These are phyloP conservation scores for Euphorbia celastroides DNA, from an alignment of 441 rosid genomes.

Conservation along the genomic window DNA sequence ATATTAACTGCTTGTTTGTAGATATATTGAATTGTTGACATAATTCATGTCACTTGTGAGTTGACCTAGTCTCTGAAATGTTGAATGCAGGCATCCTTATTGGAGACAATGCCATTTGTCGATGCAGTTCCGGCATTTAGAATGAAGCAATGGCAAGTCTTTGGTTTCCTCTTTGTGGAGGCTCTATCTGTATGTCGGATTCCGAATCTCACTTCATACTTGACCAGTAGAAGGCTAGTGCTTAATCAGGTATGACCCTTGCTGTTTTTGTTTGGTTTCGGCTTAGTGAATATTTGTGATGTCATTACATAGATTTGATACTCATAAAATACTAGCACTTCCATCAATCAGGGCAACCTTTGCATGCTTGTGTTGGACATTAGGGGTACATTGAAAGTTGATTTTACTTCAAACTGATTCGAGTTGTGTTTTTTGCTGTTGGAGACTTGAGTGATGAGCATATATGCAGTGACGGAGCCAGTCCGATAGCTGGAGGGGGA, in stretches of 20 bases:
- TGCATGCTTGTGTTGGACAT: no score
- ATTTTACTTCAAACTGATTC: no score
- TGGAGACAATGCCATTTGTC: constrained; percentile 81
- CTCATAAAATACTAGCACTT: neutral
- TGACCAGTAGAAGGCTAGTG: constrained; percentile 46
- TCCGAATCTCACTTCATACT: constrained; percentile 49
- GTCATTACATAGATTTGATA: no score
- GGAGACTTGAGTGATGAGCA: neutral
- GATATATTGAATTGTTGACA: neutral
- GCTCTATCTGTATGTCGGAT: constrained; percentile 68
- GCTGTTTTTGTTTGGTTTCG: neutral
- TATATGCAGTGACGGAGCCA: neutral
- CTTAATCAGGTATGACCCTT: constrained; percentile 43
- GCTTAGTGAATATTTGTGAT: no score
- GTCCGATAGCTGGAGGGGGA: no score
- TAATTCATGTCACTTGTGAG: neutral
- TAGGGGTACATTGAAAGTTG: no score
- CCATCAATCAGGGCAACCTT: neutral
- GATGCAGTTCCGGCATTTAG: constrained; percentile 70
- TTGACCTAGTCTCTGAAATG: neutral
- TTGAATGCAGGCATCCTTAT: constrained; percentile 49
- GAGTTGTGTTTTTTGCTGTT: neutral
- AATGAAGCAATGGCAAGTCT: constrained; percentile 71
- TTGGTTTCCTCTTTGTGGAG: constrained; percentile 66
- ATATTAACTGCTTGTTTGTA: neutral